phyloP scores from a whole-genome alignment of 352 stramenopile genomes.

The Phytopythium vexans region DNA sequence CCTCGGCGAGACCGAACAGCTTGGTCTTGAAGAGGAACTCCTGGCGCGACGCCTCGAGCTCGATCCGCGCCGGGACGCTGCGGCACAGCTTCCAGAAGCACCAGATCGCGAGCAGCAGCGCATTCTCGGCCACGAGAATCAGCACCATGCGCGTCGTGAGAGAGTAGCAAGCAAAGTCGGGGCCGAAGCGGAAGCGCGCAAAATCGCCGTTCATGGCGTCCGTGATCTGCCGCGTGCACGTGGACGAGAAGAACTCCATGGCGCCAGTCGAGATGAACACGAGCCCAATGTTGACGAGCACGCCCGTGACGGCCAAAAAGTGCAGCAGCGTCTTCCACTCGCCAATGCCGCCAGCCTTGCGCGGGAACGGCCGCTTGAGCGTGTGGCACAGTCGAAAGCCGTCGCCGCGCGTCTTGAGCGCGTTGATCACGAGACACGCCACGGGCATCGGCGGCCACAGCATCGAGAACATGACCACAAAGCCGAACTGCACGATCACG shows the following conservation, averaged over 20 bases:
- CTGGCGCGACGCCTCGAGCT: constrained; percentile 63
- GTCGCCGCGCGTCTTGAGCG: constrained; percentile 76
- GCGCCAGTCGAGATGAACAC: constrained; percentile 78
- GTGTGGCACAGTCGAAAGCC: constrained; percentile 72
- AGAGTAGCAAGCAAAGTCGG: constrained; percentile 73
- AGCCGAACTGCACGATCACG: constrained; percentile 79
- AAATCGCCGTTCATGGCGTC: constrained; percentile 56
- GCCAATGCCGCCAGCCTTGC: constrained; percentile 68
- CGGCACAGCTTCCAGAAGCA: constrained; percentile 64
- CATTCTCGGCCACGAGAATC: constrained; percentile 73
- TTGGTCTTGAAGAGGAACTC: constrained; percentile 76
- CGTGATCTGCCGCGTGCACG: constrained; percentile 50
- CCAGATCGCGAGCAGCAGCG: constrained; percentile 56
- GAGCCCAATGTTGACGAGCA: constrained; percentile 75
- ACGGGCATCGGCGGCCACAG: constrained; percentile 79
- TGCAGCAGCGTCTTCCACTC: constrained; percentile 74
- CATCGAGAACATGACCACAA: constrained; percentile 87
- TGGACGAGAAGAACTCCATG: constrained; percentile 65
- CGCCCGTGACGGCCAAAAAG: constrained; percentile 56
- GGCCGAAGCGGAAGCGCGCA: constrained; percentile 63
- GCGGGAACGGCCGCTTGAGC: constrained; percentile 68
- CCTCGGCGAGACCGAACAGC: constrained; percentile 48
- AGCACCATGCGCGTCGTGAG: constrained; percentile 76
- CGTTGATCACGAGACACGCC: constrained; percentile 74
- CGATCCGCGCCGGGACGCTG: constrained; percentile 54